Percentiles rank a stretch among this genome's conserved stretches.
These are phyloP conservation scores for Hymenoscyphus occultus DNA, from an alignment of 2,329 filamentous ascomycete genomes.

Conservation along the genomic window DNA sequence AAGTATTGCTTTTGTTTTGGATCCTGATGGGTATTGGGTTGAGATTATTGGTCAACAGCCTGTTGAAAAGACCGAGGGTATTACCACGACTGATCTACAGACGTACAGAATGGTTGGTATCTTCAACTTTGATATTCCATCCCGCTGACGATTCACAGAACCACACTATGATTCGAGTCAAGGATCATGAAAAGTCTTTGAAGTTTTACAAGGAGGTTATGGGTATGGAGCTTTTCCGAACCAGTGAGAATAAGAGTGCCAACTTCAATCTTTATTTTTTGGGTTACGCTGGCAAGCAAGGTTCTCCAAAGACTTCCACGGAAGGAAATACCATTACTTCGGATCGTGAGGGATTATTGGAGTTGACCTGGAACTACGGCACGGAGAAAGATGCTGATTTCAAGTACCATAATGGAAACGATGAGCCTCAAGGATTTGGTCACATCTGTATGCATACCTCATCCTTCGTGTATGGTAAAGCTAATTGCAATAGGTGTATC, in stretches of 20 bases:
- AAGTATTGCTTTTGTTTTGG: slow-evolving; percentile 84
- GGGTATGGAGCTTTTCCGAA: slow-evolving; percentile 82
- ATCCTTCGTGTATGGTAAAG: background rate
- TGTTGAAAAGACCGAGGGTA: slow-evolving; percentile 67
- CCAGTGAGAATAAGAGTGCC: slow-evolving; percentile 63
- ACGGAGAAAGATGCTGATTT: slow-evolving; percentile 84
- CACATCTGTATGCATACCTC: slow-evolving; percentile 69
- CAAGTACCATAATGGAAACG: slow-evolving; percentile 89
- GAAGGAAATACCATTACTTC: slow-evolving; percentile 58
- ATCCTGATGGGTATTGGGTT: slow-evolving; percentile 84
- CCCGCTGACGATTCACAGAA: slow-evolving; percentile 49
- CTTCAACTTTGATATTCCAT: background rate
- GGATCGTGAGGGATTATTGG: slow-evolving; percentile 77
- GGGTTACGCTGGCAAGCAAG: slow-evolving; percentile 65
- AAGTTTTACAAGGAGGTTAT: slow-evolving; percentile 82
- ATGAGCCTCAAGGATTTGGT: slow-evolving; percentile 87
- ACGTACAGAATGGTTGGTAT: slow-evolving; percentile 67
- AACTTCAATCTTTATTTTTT: slow-evolving; percentile 93
- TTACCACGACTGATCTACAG: slow-evolving; percentile 67
- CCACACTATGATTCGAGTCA: slow-evolving; percentile 94
- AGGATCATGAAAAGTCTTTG: slow-evolving; percentile 70
- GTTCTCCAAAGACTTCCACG: slow-evolving; percentile 49
- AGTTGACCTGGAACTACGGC: slow-evolving; percentile 81
- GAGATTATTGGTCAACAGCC: slow-evolving; percentile 74
- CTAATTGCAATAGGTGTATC: slow-evolving; percentile 56